These are phyloP conservation scores for Cylindrodendrum hubeiense DNA, from an alignment of 2,329 filamentous ascomycete species.

Conservation along the genomic window DNA sequence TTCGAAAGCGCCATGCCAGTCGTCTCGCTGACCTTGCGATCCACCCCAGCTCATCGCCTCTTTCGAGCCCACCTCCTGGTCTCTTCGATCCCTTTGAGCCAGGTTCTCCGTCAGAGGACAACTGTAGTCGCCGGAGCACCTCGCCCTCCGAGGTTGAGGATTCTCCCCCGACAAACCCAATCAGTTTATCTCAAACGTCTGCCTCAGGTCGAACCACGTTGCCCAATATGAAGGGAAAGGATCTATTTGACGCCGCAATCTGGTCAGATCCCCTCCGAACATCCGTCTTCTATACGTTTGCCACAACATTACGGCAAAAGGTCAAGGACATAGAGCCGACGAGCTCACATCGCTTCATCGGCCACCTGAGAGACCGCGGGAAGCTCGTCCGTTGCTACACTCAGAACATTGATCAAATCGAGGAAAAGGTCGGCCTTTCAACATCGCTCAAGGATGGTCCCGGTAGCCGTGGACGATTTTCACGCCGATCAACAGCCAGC, in stretches of 20 bases:
- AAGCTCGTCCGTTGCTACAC: slow-evolving; percentile 80
- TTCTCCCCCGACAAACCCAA: slow-evolving; percentile 54
- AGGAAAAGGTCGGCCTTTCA: slow-evolving; percentile 76
- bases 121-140: slow-evolving; percentile 52
- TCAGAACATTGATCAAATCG: slow-evolving; percentile 81
- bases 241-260: slow-evolving; percentile 78
- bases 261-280: slow-evolving; percentile 77
- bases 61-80: slow-evolving; percentile 67
- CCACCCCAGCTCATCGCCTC: slow-evolving; percentile 62
- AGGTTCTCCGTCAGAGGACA: slow-evolving; percentile 51
- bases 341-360: slow-evolving; percentile 76
- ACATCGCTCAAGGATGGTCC: slow-evolving; percentile 72
- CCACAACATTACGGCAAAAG: slow-evolving; percentile 74
- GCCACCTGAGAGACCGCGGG: slow-evolving; percentile 73
- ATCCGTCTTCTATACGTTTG: slow-evolving; percentile 79
- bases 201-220: slow-evolving; percentile 52
- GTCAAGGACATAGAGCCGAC: slow-evolving; percentile 74
- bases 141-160: slow-evolving; percentile 61
- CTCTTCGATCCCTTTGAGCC: slow-evolving; percentile 65
- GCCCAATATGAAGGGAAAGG: slow-evolving; percentile 76
- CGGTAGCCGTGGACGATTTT: slow-evolving; percentile 72
- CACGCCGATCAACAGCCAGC: slow-evolving; percentile 58
- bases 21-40: slow-evolving; percentile 38
- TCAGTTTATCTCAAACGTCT: slow-evolving; percentile 55
- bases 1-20: slow-evolving; percentile 37